Evolutionary conservation across 352 stramenopile species (phyloP).

Genomic region (Phytophthora hybrid): DNA sequence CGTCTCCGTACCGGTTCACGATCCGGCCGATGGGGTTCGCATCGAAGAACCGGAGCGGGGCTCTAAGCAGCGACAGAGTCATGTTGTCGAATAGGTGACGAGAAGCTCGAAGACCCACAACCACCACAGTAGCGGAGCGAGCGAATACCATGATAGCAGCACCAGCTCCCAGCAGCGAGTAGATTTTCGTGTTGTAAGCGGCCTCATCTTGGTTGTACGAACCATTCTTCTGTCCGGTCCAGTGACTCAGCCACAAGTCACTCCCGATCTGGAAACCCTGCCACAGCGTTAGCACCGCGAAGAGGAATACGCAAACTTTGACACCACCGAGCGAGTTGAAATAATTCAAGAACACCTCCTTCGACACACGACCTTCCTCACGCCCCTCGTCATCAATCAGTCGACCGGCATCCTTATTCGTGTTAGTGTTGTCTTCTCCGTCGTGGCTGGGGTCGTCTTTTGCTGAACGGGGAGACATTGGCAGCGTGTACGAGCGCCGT

Average conservation of each 20-base stretch:
- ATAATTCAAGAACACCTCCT: conserved; percentile 50
- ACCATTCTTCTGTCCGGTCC: conserved; percentile 41
- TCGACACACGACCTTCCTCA: conserved; percentile 53
- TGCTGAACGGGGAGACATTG: background rate
- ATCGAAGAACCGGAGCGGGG: conserved; percentile 93
- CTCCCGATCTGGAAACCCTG: conserved; percentile 47
- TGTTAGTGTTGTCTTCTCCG: background rate
- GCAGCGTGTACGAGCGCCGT: conserved; percentile 16
- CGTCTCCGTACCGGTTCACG: conserved; percentile 89
- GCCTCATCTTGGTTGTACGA: conserved; percentile 31
- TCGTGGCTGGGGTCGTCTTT: background rate
- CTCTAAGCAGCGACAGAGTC: conserved; percentile 86
- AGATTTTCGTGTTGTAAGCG: conserved; percentile 42
- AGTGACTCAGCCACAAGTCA: conserved; percentile 50
- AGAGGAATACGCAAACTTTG: conserved; percentile 27
- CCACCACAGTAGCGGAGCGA: conserved; percentile 37
- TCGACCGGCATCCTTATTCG: conserved; percentile 10
- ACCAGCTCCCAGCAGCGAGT: conserved; percentile 33
- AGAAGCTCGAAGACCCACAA: conserved; percentile 46
- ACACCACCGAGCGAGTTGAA: conserved; percentile 48
- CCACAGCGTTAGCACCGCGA: conserved; percentile 37
- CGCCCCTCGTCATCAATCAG: conserved; percentile 57
- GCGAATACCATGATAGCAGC: conserved; percentile 46
- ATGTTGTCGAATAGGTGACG: conserved; percentile 87
- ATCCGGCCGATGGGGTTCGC: conserved; percentile 91